Evolutionary conservation across 2,329 filamentous ascomycete genomes (phyloP), one percentile per base, ranked within the genome.

Genomic region (Hypoxylon sp.): DNA sequence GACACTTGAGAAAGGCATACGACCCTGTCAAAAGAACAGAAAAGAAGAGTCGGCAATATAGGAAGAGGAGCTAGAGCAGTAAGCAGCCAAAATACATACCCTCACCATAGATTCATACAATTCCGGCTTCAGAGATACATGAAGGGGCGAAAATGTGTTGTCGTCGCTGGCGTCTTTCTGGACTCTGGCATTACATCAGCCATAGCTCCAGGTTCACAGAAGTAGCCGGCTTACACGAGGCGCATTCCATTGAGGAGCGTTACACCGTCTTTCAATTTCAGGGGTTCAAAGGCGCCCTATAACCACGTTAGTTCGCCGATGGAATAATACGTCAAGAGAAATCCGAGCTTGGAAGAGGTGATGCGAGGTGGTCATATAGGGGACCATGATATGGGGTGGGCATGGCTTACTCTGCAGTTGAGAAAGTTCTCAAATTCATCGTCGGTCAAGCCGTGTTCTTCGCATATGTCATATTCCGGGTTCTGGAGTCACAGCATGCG

Each of bases 381-480:
- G 38, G 13, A 17, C 10, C 46, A 26, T 4, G 10, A 41, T 48
- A 4, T 33, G 27, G 4, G 33, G 42, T 20, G 40, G 46, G 27
- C 23, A 43, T 46, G 26, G 73, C 80, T 64, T 73, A 84, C 83
- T 68, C 74, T 74, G 42, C 74, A 78, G 40, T 78, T 69, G 7
- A 86, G 68, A 60, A 85, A 86, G 69, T 86, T 86, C 13, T 81
- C 75, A 72, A 86, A 86, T 64, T 86, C 83, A 69, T 83, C 81
- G 23, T 72, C 63, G 7, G 78, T 78, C 58, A 86, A 73, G 7
- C 76, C 67, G 66, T 84, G 82, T 63, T 84, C 79, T 64, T 85
- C 82, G 48, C 72, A 72, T 2, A 75, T 76, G 63, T 85, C 81
- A 62, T 77, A 76, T 10, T 74, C 74, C 20, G 80, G 71, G 69